Evolutionary conservation across 2,329 filamentous ascomycete genomes (phyloP).

Genomic region (Alternaria incomplexa): DNA sequence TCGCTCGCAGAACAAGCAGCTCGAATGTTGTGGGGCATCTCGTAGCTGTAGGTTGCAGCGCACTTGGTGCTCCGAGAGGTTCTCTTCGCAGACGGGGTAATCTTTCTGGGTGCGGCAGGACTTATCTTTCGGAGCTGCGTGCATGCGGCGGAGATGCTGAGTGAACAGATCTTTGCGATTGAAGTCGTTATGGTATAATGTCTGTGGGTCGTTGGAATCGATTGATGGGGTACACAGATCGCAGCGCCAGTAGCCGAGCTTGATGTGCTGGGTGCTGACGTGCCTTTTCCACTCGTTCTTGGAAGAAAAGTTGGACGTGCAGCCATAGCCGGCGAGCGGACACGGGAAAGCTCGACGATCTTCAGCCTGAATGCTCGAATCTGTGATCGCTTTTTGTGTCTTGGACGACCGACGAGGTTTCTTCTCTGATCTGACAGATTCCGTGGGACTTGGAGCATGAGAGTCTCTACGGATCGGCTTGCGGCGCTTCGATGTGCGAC

Average conservation of each 20-base stretch:
- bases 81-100: slow-evolving; percentile 54
- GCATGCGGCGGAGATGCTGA: slow-evolving; percentile 87
- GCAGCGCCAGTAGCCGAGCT: slow-evolving; percentile 77
- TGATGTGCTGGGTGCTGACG: slow-evolving; percentile 78
- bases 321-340: slow-evolving; percentile 79
- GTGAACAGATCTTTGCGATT: slow-evolving; percentile 93
- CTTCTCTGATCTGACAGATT: slow-evolving; percentile 24
- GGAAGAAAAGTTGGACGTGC: slow-evolving; percentile 71
- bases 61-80: slow-evolving; percentile 62
- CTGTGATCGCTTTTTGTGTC: slow-evolving; percentile 10
- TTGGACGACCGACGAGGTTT: slow-evolving; percentile 20
- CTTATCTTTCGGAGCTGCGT: slow-evolving; percentile 58
- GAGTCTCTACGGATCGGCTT: slow-evolving; percentile 31
- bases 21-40: slow-evolving; percentile 64
- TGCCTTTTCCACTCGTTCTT: slow-evolving; percentile 99
- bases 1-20: slow-evolving; percentile 70
- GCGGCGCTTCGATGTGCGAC: slow-evolving; percentile 24
- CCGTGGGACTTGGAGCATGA: slow-evolving; percentile 7
- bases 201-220: slow-evolving; percentile 36
- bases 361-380: slow-evolving; percentile 16
- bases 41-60: slow-evolving; percentile 68
- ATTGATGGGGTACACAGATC: slow-evolving; percentile 61
- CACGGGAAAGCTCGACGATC: slow-evolving; percentile 69
- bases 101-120: slow-evolving; percentile 53
- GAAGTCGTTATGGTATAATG: slow-evolving; percentile 66